Conservation (phyloP, 1,139 yeast species). For the Diutina neorugosa region DNA sequence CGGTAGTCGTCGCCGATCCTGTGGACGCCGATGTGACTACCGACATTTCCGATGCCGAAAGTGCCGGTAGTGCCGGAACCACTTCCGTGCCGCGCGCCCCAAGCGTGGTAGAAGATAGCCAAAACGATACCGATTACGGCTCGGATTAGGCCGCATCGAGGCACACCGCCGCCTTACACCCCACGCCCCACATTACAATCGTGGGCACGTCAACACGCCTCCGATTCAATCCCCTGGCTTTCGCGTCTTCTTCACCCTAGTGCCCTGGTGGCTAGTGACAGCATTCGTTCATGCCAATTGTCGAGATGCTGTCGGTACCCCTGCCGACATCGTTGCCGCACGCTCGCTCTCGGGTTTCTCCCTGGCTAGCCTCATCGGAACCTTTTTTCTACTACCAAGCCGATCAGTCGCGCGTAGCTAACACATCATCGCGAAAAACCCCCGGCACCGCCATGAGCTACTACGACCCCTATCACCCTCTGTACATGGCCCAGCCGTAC, state of each 20-base stretch:
- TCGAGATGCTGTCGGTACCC: not conserved
- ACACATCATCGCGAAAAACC: constrained; percentile 4
- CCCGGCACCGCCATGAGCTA: constrained; percentile 21
- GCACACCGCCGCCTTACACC: not conserved
- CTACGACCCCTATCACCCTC: constrained; percentile 35
- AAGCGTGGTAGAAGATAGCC: constrained; percentile 2
- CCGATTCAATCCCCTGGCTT: not conserved
- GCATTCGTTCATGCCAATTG: too few species aligned
- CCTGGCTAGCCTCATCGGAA: not conserved
- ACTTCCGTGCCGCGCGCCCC: not conserved
- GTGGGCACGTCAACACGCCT: constrained; percentile 1
- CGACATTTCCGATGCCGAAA: not conserved
- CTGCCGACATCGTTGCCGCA: not conserved
- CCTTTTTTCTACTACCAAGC: not conserved
- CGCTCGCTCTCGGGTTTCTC: not conserved
- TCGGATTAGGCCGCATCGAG: constrained; percentile 4
- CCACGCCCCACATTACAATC: not conserved
- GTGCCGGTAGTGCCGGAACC: not conserved
- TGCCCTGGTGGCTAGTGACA: too few species aligned
- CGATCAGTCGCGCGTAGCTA: not conserved
- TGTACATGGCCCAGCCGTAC: constrained; percentile 23
- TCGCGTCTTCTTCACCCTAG: too few species aligned
- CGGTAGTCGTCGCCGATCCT: not conserved
- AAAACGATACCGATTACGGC: constrained; percentile 7
- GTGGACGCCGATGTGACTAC: not conserved